Evolutionary conservation across 441 rosid genomes (phyloP), one percentile per base, ranked within the genome.

Genomic region (Brassica balearica): DNA sequence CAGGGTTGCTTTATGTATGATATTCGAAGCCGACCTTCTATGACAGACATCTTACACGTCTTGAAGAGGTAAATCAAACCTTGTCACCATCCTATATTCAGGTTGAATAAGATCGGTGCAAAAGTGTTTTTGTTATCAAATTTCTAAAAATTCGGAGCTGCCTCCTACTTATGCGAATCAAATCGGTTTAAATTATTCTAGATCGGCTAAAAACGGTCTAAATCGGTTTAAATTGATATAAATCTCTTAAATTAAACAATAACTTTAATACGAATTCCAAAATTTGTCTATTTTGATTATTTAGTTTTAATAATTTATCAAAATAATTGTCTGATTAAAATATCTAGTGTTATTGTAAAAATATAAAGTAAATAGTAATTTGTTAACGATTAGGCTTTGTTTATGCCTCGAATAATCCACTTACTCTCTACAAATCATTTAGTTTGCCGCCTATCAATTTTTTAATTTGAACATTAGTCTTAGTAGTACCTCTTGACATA

Each of bases 1-100:
- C 82, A 27, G 22, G 90, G 97, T 69, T 95, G 96, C 91, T 93
- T 95, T 68, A 90, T 90, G 80, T 88, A 88, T 82, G 98, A 95
- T 86, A 82, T 88, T 65, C 86, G 97, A 78, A 88, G 80, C 76
- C 89, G 97, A 6, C 99, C 99, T 74, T 70, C 89, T 19, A 88
- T 95, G 92, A 84, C 81, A 71, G 96, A 93, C 83, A 88, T 91
- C 75, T 62, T 93, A 36, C 83, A 75, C 9, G 86, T 84, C 41
- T 89, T 95, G 65, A 82, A 84, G 81, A 88, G 98, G 99, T 91
- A 85, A 60, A 55, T 17, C 34, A 12, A 53, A 53, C 20, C 14
- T 59, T 61, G 43, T 22, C 73, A 67, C 58, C 20, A 2, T 41
- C 65, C 20, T 68, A 4, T 63, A 12, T 68, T 36, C 65, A 23